A percentile compares a stretch with the other conserved stretches of the same genome.
These are phyloP conservation scores for Paramecium sonneborni DNA, from an alignment of 73 alveolate genomes.

Conservation along the genomic window DNA sequence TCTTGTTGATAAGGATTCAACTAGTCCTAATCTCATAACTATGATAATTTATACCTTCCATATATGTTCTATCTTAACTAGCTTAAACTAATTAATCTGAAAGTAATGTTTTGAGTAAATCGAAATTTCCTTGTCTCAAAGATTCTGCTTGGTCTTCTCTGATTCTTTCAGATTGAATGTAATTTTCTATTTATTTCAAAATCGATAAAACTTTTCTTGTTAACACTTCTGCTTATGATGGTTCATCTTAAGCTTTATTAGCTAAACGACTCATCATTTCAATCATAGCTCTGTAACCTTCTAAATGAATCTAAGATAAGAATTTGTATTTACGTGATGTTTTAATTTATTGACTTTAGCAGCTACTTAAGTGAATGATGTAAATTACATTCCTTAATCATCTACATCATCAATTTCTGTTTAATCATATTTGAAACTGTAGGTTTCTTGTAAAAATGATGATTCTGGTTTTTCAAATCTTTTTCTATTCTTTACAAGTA, in stretches of 20 bases:
- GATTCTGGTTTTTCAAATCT: conserved; percentile 59
- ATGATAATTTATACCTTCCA: conserved; percentile 2
- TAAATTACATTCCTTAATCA: background rate
- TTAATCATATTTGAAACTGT: background rate
- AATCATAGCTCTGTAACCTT: conserved; percentile 27
- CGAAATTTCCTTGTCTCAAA: background rate
- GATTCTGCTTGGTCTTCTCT: conserved; percentile 49
- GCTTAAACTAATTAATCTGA: conserved; percentile 41
- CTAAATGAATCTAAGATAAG: conserved; percentile 20
- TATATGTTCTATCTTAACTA: conserved; percentile 33
- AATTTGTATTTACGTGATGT: background rate
- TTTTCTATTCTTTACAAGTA: conserved; percentile 33
- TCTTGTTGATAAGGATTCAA: conserved; percentile 18
- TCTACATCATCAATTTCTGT: conserved; percentile 6
- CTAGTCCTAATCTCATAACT: background rate
- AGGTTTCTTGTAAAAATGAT: conserved; percentile 8
- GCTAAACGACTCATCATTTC: conserved; percentile 52
- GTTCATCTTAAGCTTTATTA: conserved; percentile 33
- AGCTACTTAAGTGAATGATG: conserved; percentile 14
- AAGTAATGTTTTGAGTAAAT: background rate
- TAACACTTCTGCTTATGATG: conserved; percentile 45
- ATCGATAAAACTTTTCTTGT: conserved; percentile 36
- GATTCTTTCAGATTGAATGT: conserved; percentile 50
- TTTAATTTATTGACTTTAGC: conserved; percentile 31
- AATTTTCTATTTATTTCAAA: conserved; percentile 21